Percentiles rank a stretch among this genome's conserved stretches.
phyloP scores from a whole-genome alignment of 345 rosid genomes.

The Murraya koenigii region DNA sequence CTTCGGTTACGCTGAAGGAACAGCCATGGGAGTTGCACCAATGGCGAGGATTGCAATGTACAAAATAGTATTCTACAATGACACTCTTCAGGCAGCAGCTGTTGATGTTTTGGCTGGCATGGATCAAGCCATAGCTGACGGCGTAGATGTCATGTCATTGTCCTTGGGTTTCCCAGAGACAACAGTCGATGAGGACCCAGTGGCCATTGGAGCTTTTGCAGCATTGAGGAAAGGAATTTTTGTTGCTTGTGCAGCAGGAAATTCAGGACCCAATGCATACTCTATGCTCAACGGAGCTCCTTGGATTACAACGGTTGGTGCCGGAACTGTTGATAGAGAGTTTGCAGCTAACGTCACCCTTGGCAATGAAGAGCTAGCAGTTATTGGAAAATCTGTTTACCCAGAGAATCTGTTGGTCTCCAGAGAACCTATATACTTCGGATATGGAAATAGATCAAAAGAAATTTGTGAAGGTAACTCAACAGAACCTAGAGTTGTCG shows the following conservation, averaged over 20 bases:
- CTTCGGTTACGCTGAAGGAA: slow-evolving; percentile 53
- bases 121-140: slow-evolving; percentile 47
- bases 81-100: slow-evolving; percentile 10
- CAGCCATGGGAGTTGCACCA: slow-evolving; percentile 46
- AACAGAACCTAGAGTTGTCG: slow-evolving; percentile 32
- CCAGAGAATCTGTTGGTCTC: slow-evolving; percentile 37
- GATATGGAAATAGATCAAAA: slow-evolving; percentile 38
- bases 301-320: not conserved
- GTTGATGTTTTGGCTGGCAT: slow-evolving; percentile 28
- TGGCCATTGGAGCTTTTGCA: slow-evolving; percentile 56
- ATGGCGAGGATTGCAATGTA: slow-evolving; percentile 57
- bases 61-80: slow-evolving; percentile 31
- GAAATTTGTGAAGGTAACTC: slow-evolving; percentile 28
- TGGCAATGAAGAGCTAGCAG: slow-evolving; percentile 14
- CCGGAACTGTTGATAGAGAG: slow-evolving; percentile 18
- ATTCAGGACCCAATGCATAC: slow-evolving; percentile 38
- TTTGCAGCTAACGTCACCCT: slow-evolving; percentile 27
- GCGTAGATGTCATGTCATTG: slow-evolving; percentile 45
- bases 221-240: slow-evolving; percentile 50
- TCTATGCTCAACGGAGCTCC: slow-evolving; percentile 35
- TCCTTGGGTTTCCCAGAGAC: slow-evolving; percentile 38
- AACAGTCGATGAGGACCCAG: slow-evolving; percentile 39
- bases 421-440: slow-evolving; percentile 34
- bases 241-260: slow-evolving; percentile 50
- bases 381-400: slow-evolving; percentile 33